Base-by-base conservation (phyloP, 768 basidiomycete species). In the Neoboletus brunneissimus region DNA sequence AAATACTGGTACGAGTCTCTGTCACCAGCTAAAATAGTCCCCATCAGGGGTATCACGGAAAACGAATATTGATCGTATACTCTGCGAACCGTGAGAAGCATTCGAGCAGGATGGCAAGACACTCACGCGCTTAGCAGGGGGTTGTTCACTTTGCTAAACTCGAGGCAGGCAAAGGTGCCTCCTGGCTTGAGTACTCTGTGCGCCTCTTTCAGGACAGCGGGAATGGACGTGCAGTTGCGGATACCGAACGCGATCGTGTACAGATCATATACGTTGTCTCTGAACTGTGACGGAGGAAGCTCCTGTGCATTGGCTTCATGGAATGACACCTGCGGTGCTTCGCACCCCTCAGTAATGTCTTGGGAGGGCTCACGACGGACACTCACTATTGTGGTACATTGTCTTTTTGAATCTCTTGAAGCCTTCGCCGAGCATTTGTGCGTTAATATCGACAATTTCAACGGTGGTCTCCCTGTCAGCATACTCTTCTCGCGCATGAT, bases 161-260 rank as follows among this genome's bases (percentile, higher is more conserved):
- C 97, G 48, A 99, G 82, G 67, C 95, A 97, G 11, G 93, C 90
- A 71, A 99, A 95, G 11, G 84, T 89, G 48, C 94, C 97, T 55
- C 97, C 97, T 0, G 97, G 97, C 71, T 95, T 98, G 34, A 99
- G 82, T 15, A 98, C 94, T 23, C 97, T 84, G 72, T 96, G 76
- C 2, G 97, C 97, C 70, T 98, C 94, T 55, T 80, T 79, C 44
- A 99, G 77, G 16, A 94, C 97, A 23, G 84, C 86, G 1, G 90
- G 88, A 55, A 98, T 84, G 47, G 91, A 91, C 18, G 97, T 99
- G 76, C 93, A 95, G 69, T 99, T 99, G 38, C 97, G 83, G 63
- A 98, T 98, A 25, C 97, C 96, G 64, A 99, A 99, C 0, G 97
- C 94, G 70, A 99, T 98, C 27, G 97, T 99, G 76, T 99, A 99